Conservation (phyloP, 345 rosid species). For the Lagerstroemia speciosa region DNA sequence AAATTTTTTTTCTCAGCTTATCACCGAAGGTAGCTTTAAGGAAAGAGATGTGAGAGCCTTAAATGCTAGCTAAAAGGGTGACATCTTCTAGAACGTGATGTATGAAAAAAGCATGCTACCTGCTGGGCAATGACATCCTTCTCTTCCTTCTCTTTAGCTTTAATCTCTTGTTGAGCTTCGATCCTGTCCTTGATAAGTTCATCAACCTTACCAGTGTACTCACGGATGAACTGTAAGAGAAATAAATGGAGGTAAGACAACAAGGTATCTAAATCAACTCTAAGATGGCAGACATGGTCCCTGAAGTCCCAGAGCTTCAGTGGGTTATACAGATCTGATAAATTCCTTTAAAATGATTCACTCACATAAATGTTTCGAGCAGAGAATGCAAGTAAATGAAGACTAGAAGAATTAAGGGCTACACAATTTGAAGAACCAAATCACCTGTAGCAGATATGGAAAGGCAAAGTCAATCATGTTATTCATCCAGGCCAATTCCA, state of each 20-base stretch:
- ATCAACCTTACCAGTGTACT: constrained; percentile 75
- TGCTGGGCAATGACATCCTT: constrained; percentile 82
- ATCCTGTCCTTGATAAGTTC: constrained; percentile 74
- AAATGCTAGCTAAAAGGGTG: not conserved
- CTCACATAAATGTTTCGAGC: not conserved
- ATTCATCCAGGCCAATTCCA: constrained; percentile 45
- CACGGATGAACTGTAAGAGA: constrained; percentile 55
- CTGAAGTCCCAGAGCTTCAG: not conserved
- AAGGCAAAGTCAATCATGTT: constrained; percentile 43
- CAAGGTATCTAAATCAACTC: not conserved
- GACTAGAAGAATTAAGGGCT: not conserved
- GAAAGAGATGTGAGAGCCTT: not conserved
- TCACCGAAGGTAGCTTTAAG: too few relatives aligned
- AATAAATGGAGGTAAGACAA: not conserved
- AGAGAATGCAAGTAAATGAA: not conserved
- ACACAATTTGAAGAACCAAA: not conserved
- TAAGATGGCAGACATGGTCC: not conserved
- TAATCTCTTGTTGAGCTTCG: constrained; percentile 55
- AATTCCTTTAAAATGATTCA: not conserved
- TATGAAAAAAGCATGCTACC: constrained; percentile 27
- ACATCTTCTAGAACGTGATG: not conserved
- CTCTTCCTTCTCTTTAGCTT: constrained; percentile 71
- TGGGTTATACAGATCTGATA: not conserved
- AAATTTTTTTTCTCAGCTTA: too few relatives aligned
- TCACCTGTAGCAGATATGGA: constrained; percentile 29